Evolutionary conservation across 2,329 filamentous ascomycete genomes (phyloP), one percentile per base, ranked within the genome.

Genomic region (Aspergillus quadricinctus): DNA sequence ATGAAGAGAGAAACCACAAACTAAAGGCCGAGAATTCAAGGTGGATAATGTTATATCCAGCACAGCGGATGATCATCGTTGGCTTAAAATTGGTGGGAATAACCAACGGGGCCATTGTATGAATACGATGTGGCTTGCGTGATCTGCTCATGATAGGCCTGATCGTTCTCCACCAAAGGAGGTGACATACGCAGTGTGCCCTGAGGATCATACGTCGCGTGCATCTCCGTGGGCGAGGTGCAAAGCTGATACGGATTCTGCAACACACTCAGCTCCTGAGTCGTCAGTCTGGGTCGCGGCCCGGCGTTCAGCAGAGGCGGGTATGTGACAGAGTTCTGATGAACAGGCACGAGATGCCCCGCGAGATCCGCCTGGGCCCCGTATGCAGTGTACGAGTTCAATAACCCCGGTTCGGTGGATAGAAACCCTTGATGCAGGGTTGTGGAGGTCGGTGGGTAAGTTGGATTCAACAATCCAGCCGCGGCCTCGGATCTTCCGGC

Each of bases 321-420:
- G 52, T 72, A 72, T 46, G 69, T 66, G 50, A 69, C 64, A 14
- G 69, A 69, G 52, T 63, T 69, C 53, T 66, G 67, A 62, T 70
- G 69, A 56, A 66, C 59, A 56, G 61, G 50, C 57, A 59, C 61
- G 55, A 64, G 55, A 58, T 55, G 64, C 10, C 45, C 56, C 27
- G 60, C 55, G 6, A 53, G 43, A 29, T 64, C 55, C 9, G 45
- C 57, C 28, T 53, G 54, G 49, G 48, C 65, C 23, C 23, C 43
- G 23, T 46, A 46, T 46, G 43, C 11, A 17, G 9, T 56, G 27
- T 61, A 58, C 53, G 57, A 54, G 48, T 63, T 60, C 50, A 69
- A 66, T 37, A 64, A 54, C 48, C 67, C 67, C 2, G 69, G 68
- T 49, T 69, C 68, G 51, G 63, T 63, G 17, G 66, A 69, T 25